Conservation (phyloP, 2,329 filamentous ascomycete species). For the Nothomitra cinnamomea region DNA sequence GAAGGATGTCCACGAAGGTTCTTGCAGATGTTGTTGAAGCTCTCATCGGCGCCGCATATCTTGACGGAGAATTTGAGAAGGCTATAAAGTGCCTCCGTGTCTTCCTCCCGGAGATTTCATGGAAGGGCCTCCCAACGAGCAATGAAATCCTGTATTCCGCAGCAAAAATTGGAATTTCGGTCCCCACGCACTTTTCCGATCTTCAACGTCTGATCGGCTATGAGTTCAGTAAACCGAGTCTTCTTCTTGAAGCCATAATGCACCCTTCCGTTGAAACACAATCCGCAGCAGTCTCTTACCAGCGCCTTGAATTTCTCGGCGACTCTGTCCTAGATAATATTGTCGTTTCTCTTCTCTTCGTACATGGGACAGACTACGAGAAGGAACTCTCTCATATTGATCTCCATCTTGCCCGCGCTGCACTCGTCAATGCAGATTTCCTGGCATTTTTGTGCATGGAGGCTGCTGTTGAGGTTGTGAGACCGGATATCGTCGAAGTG, state of each 20-base stretch:
- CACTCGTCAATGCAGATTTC: conserved; percentile 64
- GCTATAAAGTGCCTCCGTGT: conserved; percentile 46
- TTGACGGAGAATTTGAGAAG: conserved; percentile 48
- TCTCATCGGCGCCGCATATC: conserved; percentile 58
- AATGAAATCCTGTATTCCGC: conserved; percentile 28
- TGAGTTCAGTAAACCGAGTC: conserved; percentile 45
- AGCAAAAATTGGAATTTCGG: conserved; percentile 20
- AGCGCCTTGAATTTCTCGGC: conserved; percentile 70
- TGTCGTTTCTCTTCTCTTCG: conserved; percentile 46
- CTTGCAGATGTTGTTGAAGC: conserved; percentile 81
- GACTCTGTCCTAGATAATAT: conserved; percentile 72
- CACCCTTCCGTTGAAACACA: conserved; percentile 46
- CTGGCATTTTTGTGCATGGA: conserved; percentile 61
- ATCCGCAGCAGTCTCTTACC: conserved; percentile 38
- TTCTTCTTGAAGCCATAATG: conserved; percentile 67
- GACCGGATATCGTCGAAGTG: conserved; percentile 13
- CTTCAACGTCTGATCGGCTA: conserved; percentile 56
- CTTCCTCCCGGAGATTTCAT: conserved; percentile 45
- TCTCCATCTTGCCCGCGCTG: conserved; percentile 65
- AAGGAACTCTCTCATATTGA: conserved; percentile 31
- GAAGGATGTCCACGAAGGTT: conserved; percentile 51
- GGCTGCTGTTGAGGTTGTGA: conserved; percentile 23
- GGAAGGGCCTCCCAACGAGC: conserved; percentile 29
- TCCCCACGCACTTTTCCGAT: conserved; percentile 27
- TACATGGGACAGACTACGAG: conserved; percentile 19